Conservation (phyloP, 352 stramenopile species). For the Pythium brachiatum region DNA sequence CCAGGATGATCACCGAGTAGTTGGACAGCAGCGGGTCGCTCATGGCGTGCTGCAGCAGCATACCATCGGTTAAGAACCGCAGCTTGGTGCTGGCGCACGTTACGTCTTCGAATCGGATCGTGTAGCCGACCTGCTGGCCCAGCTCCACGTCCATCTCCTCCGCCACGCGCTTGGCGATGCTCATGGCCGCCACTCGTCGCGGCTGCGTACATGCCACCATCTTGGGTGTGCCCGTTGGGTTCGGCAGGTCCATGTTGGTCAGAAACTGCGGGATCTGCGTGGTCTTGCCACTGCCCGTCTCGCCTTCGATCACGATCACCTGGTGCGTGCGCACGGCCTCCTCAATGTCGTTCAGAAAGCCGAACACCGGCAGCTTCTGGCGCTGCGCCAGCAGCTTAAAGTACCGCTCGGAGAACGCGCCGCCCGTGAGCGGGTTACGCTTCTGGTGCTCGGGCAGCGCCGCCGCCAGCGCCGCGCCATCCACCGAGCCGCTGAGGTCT, state of each 20-base stretch:
- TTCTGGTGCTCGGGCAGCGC: background rate
- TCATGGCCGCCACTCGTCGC: slow-evolving; percentile 97
- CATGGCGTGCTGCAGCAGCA: slow-evolving; percentile 97
- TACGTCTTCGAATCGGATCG: slow-evolving; percentile 99
- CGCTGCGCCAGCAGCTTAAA: slow-evolving; percentile 89
- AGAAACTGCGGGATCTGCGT: slow-evolving; percentile 97
- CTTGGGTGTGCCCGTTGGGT: slow-evolving; percentile 51
- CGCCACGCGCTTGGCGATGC: slow-evolving; percentile 96
- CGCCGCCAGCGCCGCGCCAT: background rate
- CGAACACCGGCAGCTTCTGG: slow-evolving; percentile 97
- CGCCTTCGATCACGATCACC: slow-evolving; percentile 97
- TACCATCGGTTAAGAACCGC: slow-evolving; percentile 87
- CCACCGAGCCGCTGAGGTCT: background rate
- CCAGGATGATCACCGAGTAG: slow-evolving; percentile 97
- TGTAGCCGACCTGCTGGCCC: slow-evolving; percentile 98
- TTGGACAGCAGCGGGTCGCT: slow-evolving; percentile 94
- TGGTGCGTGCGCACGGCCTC: slow-evolving; percentile 92
- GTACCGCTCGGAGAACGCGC: slow-evolving; percentile 90
- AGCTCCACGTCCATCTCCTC: slow-evolving; percentile 99
- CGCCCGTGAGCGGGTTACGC: slow-evolving; percentile 92
- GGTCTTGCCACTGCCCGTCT: slow-evolving; percentile 98
- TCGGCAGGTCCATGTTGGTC: slow-evolving; percentile 68
- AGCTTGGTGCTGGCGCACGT: slow-evolving; percentile 83
- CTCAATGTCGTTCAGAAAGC: slow-evolving; percentile 97
- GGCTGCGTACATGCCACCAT: slow-evolving; percentile 97